Evolutionary conservation across 345 rosid species (phyloP).

Genomic region (Noccaea bulbosa): DNA sequence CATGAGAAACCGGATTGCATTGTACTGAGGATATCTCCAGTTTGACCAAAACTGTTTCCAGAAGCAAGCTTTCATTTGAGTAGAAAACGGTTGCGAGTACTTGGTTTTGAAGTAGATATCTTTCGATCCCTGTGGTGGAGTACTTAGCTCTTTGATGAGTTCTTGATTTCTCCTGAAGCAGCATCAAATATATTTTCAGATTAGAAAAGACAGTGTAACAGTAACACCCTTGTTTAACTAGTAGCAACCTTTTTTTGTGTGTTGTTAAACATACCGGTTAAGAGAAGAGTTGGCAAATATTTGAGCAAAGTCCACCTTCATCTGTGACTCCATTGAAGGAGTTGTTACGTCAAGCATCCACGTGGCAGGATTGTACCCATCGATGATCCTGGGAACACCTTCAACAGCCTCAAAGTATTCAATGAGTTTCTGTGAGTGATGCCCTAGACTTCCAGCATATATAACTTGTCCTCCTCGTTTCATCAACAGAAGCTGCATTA

Average conservation of each 20-base stretch:
- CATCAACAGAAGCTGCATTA: constrained; percentile 73
- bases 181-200: neutral
- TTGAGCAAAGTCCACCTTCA: constrained; percentile 73
- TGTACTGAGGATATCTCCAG: constrained; percentile 82
- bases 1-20: constrained; percentile 71
- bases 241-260: neutral
- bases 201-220: neutral
- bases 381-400: constrained; percentile 71
- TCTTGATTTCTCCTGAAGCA: constrained; percentile 68
- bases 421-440: constrained; percentile 72
- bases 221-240: neutral
- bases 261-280: constrained; percentile 55
- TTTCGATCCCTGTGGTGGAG: constrained; percentile 59
- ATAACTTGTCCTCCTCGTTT: constrained; percentile 95
- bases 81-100: constrained; percentile 65
- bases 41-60: constrained; percentile 81
- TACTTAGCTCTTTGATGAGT: constrained; percentile 62
- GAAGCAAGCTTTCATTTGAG: constrained; percentile 72
- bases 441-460: constrained; percentile 81
- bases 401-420: constrained; percentile 86
- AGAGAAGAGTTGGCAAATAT: constrained; percentile 68
- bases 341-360: constrained; percentile 92
- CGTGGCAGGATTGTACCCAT: constrained; percentile 87
- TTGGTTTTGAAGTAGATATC: constrained; percentile 68
- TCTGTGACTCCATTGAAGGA: constrained; percentile 65